These are phyloP conservation scores for Rosa hybrid DNA, from an alignment of 331 rosid genomes.

Conservation along the genomic window DNA sequence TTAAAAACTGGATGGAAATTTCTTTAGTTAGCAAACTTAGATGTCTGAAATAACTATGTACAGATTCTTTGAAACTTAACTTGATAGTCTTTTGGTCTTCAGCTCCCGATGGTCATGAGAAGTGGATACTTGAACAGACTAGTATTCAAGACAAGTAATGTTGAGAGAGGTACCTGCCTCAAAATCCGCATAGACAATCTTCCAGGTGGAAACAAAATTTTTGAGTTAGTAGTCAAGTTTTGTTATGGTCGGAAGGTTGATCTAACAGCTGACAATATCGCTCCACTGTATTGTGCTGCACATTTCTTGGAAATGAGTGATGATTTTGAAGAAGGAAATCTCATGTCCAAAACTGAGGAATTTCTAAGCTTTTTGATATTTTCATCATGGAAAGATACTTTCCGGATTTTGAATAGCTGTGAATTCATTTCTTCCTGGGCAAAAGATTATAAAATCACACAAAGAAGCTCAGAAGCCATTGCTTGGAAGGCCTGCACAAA, in stretches of 20 bases:
- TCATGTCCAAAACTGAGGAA: constrained; percentile 59
- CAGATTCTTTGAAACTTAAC: not conserved
- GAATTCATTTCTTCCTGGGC: constrained; percentile 70
- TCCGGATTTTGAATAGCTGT: constrained; percentile 55
- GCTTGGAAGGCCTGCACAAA: constrained; percentile 66
- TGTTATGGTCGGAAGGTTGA: constrained; percentile 83
- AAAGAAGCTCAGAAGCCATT: constrained; percentile 61
- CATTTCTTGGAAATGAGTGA: constrained; percentile 83
- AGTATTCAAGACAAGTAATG: constrained; percentile 48
- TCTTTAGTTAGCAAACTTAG: not conserved
- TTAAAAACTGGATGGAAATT: not conserved
- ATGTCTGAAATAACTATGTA: not conserved
- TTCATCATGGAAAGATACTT: constrained; percentile 79
- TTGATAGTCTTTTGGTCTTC: constrained; percentile 24
- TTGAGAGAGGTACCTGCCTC: constrained; percentile 20
- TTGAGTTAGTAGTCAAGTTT: constrained; percentile 61
- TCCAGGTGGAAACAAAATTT: constrained; percentile 66
- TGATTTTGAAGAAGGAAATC: constrained; percentile 65
- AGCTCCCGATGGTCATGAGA: constrained; percentile 78
- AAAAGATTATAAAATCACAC: constrained; percentile 46
- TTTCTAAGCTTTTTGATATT: constrained; percentile 58
- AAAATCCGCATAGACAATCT: constrained; percentile 54
- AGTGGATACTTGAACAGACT: constrained; percentile 73
- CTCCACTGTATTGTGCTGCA: constrained; percentile 64
- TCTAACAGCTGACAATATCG: constrained; percentile 52